A percentile compares a stretch with the other conserved stretches of the same genome.
Evolutionary conservation across 805 yeast genomes (phyloP).

Genomic region (Pichia californica): DNA sequence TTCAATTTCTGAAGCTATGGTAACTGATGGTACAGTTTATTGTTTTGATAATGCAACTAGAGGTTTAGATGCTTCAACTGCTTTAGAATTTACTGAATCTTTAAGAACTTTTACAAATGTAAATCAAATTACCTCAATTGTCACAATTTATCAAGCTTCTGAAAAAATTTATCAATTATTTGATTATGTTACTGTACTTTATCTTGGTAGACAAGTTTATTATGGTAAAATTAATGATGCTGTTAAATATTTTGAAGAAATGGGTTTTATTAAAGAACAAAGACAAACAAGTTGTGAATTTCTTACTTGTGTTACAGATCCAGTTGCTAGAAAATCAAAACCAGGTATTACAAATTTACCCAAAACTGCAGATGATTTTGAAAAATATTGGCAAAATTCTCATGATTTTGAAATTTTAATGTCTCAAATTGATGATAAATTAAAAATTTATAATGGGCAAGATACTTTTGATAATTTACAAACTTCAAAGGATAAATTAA

Average conservation of each 20-base stretch:
- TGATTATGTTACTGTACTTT: constrained; percentile 54
- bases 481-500: constrained; percentile 27
- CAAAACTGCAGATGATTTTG: constrained; percentile 49
- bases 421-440: constrained; percentile 31
- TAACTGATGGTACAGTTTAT: constrained; percentile 45
- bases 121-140: constrained; percentile 50
- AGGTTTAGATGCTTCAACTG: constrained; percentile 67
- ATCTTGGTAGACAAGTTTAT: constrained; percentile 55
- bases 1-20: constrained; percentile 58
- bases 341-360: constrained; percentile 52
- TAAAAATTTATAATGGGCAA: constrained; percentile 24
- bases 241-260: constrained; percentile 44
- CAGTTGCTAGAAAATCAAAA: constrained; percentile 44
- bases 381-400: constrained; percentile 52
- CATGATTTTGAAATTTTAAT: constrained; percentile 40
- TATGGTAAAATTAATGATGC: constrained; percentile 52
- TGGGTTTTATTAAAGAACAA: constrained; percentile 58
- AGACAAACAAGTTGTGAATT: constrained; percentile 67
- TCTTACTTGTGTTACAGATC: constrained; percentile 62
- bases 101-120: constrained; percentile 54
- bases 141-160: constrained; percentile 64
- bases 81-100: constrained; percentile 57
- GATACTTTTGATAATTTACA: constrained; percentile 28
- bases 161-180: constrained; percentile 56
- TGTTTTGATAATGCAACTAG: constrained; percentile 69